Evolutionary conservation across 2,329 filamentous ascomycete species (phyloP).

Genomic region (Neonectria magnoliae): DNA sequence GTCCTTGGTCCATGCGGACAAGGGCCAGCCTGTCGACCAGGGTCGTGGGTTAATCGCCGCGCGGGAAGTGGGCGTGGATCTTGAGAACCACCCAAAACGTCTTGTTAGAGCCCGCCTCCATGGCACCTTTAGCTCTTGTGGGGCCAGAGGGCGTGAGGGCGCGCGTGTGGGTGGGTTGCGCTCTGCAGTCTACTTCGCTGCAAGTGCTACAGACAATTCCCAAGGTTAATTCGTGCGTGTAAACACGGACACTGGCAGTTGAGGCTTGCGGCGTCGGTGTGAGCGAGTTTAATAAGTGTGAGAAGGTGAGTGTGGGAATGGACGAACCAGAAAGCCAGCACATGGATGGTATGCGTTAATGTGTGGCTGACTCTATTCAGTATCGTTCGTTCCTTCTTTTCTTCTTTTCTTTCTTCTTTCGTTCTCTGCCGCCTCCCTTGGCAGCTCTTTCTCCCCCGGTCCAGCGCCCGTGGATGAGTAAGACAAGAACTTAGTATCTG

Average conservation of each 20-base stretch:
- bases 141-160: conserved; percentile 10
- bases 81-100: conserved; percentile 30
- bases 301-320: conserved; percentile 7
- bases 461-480: background rate
- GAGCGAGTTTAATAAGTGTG: background rate
- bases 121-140: conserved; percentile 21
- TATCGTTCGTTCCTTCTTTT: background rate
- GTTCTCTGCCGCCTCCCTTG: background rate
- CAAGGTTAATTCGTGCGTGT: background rate
- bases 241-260: background rate
- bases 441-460: background rate
- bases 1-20: conserved; percentile 16
- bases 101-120: conserved; percentile 22
- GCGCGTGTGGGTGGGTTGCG: conserved; percentile 6
- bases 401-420: conserved; percentile 7
- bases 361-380: conserved; percentile 12
- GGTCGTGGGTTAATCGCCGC: conserved; percentile 33
- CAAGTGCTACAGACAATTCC: background rate
- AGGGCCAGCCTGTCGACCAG: conserved; percentile 20
- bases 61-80: conserved; percentile 43
- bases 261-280: background rate
- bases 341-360: conserved; percentile 7
- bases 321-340: conserved; percentile 1
- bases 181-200: conserved; percentile 1
- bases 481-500: background rate